Percentiles rank a stretch among this genome's conserved stretches.
phyloP scores from a whole-genome alignment of 768 basidiomycete species.

The Floccularia luteovirens region DNA sequence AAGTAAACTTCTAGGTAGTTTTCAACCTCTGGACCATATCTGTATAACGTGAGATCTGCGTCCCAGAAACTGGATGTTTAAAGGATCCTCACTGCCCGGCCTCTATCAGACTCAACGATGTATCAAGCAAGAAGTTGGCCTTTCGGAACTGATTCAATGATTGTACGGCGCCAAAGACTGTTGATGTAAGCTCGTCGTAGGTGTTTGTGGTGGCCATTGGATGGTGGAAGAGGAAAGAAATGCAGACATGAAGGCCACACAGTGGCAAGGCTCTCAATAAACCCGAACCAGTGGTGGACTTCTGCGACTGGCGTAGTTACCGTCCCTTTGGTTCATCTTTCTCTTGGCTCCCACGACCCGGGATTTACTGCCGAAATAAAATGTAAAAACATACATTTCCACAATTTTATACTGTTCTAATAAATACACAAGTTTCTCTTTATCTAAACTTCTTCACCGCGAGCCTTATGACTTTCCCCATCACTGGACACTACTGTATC shows the following conservation, averaged over 20 bases:
- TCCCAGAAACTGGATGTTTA: conserved; percentile 1
- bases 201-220: conserved; percentile 16
- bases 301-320: not conserved
- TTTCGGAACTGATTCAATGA: conserved; percentile 34
- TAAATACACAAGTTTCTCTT: no score
- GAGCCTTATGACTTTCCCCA: no score
- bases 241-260: not conserved
- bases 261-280: not conserved
- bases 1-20: conserved; percentile 61
- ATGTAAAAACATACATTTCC: not conserved
- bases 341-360: no score
- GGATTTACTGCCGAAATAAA: not conserved
- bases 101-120: conserved; percentile 37
- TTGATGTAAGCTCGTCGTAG: conserved; percentile 44
- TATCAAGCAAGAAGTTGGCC: conserved; percentile 43
- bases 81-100: conserved; percentile 35
- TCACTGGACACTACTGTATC: no score
- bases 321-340: not conserved
- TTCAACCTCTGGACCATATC: conserved; percentile 59
- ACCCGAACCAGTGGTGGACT: not conserved
- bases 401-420: no score
- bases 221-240: not conserved
- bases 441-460: no score
- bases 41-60: conserved; percentile 14
- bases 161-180: conserved; percentile 40